phyloP scores from a whole-genome alignment of 163 green algal genomes.

The Prototheca wickerhamii region DNA sequence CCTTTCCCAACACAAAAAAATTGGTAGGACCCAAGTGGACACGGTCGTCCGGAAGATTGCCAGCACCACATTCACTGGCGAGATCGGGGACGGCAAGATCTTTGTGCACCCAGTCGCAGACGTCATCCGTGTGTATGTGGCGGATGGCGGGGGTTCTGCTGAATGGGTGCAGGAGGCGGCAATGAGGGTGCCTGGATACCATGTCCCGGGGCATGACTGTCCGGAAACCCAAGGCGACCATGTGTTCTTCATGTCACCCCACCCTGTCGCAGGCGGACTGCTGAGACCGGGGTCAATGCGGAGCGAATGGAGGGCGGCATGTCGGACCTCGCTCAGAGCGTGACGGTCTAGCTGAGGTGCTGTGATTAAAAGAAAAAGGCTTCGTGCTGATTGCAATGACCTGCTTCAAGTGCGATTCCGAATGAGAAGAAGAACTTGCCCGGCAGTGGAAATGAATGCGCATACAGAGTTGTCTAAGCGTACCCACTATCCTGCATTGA shows the following conservation, averaged over 20 bases:
- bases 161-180: background rate
- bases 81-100: constrained; percentile 66
- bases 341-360: too few relatives aligned
- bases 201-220: background rate
- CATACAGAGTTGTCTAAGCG: too few relatives aligned
- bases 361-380: too few relatives aligned
- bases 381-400: too few relatives aligned
- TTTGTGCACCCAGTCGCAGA: constrained; percentile 55
- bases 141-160: background rate
- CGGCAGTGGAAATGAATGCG: too few relatives aligned
- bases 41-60: constrained; percentile 37
- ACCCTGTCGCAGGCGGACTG: constrained; percentile 44
- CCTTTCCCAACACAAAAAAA: too few relatives aligned
- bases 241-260: background rate
- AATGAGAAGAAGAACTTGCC: too few relatives aligned
- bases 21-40: constrained; percentile 52
- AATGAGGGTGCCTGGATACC: background rate
- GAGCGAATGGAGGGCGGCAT: constrained; percentile 62
- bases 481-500: too few relatives aligned
- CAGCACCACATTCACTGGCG: constrained; percentile 41
- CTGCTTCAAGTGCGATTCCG: too few relatives aligned
- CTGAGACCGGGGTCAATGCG: constrained; percentile 52
- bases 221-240: background rate
- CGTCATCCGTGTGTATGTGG: constrained; percentile 41
- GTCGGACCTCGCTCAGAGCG: too few relatives aligned